phyloP scores from a whole-genome alignment of 2,329 filamentous ascomycete species.

The Mycosphaerella sp. region DNA sequence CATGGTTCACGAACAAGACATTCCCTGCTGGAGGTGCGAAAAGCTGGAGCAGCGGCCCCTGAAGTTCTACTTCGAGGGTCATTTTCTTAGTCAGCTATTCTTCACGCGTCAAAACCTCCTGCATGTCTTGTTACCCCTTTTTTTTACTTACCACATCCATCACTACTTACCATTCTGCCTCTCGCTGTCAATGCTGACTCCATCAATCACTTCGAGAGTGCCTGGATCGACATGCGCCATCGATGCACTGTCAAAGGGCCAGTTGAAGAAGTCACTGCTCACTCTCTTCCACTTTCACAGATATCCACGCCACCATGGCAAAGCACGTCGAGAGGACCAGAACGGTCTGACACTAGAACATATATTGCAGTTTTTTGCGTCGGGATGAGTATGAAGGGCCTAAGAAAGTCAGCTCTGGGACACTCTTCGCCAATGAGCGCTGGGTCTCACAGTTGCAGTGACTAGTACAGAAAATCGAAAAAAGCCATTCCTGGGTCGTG shows the following conservation, averaged over 20 bases:
- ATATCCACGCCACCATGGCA: constrained; percentile 26
- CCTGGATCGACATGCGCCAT: constrained; percentile 8
- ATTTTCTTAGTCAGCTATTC: background rate
- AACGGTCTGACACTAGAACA: constrained; percentile 36
- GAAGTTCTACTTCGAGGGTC: background rate
- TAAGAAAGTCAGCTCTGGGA: constrained; percentile 1
- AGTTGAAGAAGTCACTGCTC: constrained; percentile 15
- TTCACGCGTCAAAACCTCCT: background rate
- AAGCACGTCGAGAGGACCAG: constrained; percentile 27
- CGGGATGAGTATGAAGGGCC: constrained; percentile 38
- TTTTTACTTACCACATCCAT: constrained; percentile 2
- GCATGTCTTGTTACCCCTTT: background rate
- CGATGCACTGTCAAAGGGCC: background rate
- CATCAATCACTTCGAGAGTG: constrained; percentile 2
- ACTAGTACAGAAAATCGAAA: too few species aligned
- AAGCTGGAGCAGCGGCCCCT: too few species aligned
- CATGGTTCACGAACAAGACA: too few species aligned
- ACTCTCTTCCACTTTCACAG: constrained; percentile 14
- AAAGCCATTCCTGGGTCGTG: background rate
- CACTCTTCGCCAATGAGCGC: too few species aligned
- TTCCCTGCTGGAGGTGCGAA: too few species aligned
- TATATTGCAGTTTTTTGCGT: constrained; percentile 17
- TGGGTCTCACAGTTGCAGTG: too few species aligned
- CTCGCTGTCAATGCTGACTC: constrained; percentile 7
- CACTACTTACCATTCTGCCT: constrained; percentile 2